These are phyloP conservation scores for Paxillus ammoniavirescens DNA, from an alignment of 768 basidiomycete genomes.

Conservation along the genomic window DNA sequence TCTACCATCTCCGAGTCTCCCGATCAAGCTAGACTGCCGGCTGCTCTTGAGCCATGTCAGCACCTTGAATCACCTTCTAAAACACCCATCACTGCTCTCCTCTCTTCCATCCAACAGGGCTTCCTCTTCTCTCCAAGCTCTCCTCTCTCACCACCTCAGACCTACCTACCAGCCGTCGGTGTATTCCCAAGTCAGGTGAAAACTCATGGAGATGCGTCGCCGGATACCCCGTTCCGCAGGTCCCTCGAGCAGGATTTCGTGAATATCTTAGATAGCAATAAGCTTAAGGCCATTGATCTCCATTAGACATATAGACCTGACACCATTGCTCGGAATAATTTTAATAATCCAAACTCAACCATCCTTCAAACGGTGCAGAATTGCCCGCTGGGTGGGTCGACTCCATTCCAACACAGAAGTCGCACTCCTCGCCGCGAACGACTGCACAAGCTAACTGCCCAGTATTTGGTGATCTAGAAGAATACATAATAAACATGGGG, in stretches of 20 bases:
- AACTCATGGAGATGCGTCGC: not conserved
- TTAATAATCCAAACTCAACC: too few relatives aligned
- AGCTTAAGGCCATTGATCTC: conserved; percentile 17
- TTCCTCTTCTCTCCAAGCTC: conserved; percentile 66
- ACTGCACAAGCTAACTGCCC: too few relatives aligned
- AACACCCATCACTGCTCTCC: conserved; percentile 67
- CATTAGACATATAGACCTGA: conserved; percentile 13
- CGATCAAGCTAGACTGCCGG: not conserved
- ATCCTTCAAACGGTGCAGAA: too few relatives aligned
- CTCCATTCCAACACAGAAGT: too few relatives aligned
- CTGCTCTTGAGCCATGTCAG: conserved; percentile 1
- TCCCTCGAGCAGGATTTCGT: conserved; percentile 8
- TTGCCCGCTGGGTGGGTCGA: too few relatives aligned
- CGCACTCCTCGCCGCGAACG: too few relatives aligned
- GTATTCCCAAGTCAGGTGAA: conserved; percentile 6
- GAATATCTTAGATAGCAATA: conserved; percentile 21
- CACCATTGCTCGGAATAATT: too few relatives aligned
- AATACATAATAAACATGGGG: too few relatives aligned
- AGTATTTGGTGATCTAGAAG: too few relatives aligned
- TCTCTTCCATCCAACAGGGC: conserved; percentile 61
- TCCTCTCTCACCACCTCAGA: conserved; percentile 57
- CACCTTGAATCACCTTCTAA: conserved; percentile 27
- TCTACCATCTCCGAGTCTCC: not conserved
- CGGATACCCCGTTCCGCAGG: conserved; percentile 7
- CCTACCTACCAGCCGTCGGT: conserved; percentile 30